Base-by-base conservation (phyloP, 2,329 filamentous ascomycete species). In the Diaporthe sp. region DNA sequence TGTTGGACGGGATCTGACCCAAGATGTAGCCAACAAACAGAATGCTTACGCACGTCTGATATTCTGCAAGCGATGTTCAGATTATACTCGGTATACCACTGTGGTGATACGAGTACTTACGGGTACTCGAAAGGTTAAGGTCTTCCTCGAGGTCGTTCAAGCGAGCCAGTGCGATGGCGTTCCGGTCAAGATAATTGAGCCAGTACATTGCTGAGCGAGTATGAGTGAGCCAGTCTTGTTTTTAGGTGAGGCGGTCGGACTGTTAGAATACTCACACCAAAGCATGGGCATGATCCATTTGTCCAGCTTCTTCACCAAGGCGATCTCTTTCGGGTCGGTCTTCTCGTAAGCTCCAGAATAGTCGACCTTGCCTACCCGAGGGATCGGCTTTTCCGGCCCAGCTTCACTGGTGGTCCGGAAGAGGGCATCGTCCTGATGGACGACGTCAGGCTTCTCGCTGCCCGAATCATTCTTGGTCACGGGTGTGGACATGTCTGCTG, bases 111-210 rank as follows among this genome's bases (percentile, higher is more conserved):
- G 4, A 28, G 8, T 2, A 72, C 70, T 61, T 34, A 72, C 70
- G 83, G 4, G 83, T 83, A 47, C 85, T 86, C 0, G 81, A 81
- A 63, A 92, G 82, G 3, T 84, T 82, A 2, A 92, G 81, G 63
- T 91, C 88, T 13, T 86, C 84, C 68, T 90, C 87, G 4, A 92
- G 81, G 0, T 88, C 88, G 74, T 90, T 87, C 44, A 92, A 79
- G 28, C 87, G 84, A 4, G 90, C 90, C 31, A 89, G 88, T 3
- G 90, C 90, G 78, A 91, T 90, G 60, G 91, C 89, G 74, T 89
- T 90, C 22, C 87, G 83, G 77, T 90, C 88, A n/a, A 88, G 81
- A 80, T 83, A 71, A 7, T 10, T 53, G 55, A 74, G 49, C 61
- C 60, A 74, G 61, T 74, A 74, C 72, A 74, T 74, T 68, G 65